Conservation (phyloP, 371 early-diverging fungal species). For the Batkoa obscura region DNA sequence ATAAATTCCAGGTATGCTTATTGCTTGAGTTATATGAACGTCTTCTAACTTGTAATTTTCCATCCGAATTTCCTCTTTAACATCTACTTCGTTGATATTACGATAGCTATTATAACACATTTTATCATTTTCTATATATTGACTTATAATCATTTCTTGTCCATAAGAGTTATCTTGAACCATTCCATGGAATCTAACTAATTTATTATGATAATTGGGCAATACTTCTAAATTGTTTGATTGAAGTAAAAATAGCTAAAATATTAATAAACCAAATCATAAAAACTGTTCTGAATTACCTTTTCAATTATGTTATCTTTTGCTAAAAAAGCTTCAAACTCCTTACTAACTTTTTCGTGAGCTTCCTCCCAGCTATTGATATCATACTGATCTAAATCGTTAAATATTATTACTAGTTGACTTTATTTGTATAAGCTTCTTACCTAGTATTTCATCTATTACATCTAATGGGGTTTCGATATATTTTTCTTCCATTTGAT, state of each 20-base stretch:
- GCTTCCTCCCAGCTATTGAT: background rate
- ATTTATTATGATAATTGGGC: conserved; percentile 12
- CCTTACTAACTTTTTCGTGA: background rate
- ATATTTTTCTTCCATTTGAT: too few species aligned
- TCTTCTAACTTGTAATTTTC: too few species aligned
- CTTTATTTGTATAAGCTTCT: background rate
- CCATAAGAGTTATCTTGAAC: conserved; percentile 25
- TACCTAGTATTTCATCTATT: background rate
- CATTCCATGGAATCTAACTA: conserved; percentile 45
- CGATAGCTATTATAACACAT: too few species aligned
- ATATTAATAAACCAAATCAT: background rate
- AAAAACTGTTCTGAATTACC: background rate
- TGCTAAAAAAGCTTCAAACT: background rate
- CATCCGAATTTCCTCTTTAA: too few species aligned
- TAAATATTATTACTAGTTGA: background rate
- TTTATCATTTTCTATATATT: too few species aligned
- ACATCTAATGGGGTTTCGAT: background rate
- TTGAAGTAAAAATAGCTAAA: background rate
- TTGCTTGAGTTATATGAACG: too few species aligned
- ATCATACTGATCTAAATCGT: background rate
- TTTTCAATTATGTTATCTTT: too few species aligned
- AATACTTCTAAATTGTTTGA: background rate
- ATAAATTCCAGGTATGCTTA: too few species aligned
- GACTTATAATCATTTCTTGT: background rate
- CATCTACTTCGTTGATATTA: too few species aligned